Base-by-base conservation (phyloP, 2,329 filamentous ascomycete species). In the Stachybotrys elegans region DNA sequence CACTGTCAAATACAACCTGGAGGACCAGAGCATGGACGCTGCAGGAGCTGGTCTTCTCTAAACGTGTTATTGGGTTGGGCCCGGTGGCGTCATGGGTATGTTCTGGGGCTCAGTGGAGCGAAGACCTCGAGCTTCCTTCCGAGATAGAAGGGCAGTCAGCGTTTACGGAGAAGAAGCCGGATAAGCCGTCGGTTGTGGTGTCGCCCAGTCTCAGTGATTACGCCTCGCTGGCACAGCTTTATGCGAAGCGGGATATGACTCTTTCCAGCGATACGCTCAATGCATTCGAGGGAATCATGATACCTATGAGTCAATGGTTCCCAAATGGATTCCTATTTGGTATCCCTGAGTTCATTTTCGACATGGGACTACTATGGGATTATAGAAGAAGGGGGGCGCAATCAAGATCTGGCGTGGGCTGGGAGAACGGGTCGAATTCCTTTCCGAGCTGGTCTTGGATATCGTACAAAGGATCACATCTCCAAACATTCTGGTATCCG, bases 381-480 rank as follows among this genome's bases (percentile, higher is more conserved):
- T 29, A 40, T 22, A 29, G 45, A 20, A 29, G 44, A 6, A 35
- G 42, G 22, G 45, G 42, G 38, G 45, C 45, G 3, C 40, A 20
- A 16, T 34, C 44, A 29, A 40, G 40, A 9, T 43, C 44, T 9
- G 34, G 35, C 3, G 3, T 25, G 14, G 44, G 34, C 14, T 40
- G 44, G 41, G 17, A 22, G 3, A 17, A 13, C 14, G 25, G 23
- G n/a, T 4, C 31, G 5, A 29, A 32, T 22, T 11, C 36, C 3
- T 44, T 44, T 34, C 45, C 45, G 7, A 47, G 41, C 17, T 47
- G 45, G 45, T 43, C 45, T 5, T 47, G 45, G 45, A 47, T 47
- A 32, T 47, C 45, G 5, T 40, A 43, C 29, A 35, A 44, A 20
- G 45, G 37, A 14, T 8, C 22, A 6, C 41, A 43, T 44, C 22